phyloP scores from a whole-genome alignment of 1,284 basidiomycete genomes.

The Malassezia restricta region DNA sequence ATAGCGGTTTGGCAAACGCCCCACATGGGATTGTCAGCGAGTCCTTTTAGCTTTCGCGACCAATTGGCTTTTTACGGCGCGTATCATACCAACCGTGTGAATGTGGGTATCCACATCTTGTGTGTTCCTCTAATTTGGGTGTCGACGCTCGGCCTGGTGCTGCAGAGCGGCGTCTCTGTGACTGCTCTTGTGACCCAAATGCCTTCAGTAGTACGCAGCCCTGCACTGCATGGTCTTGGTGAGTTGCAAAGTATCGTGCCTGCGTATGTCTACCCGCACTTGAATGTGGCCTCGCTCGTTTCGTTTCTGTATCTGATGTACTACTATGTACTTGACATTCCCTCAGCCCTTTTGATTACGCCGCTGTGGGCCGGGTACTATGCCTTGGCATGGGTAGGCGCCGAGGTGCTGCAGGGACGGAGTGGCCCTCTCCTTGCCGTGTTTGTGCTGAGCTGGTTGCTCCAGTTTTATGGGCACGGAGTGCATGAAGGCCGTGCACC shows the following conservation, averaged over 20 bases:
- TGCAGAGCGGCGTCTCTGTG: not conserved
- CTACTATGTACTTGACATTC: constrained; percentile 26
- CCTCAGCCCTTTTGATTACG: constrained; percentile 22
- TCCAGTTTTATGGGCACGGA: constrained; percentile 36
- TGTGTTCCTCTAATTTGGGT: constrained; percentile 35
- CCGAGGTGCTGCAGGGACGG: constrained; percentile 16
- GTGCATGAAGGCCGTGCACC: constrained; percentile 34
- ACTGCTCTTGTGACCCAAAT: not conserved
- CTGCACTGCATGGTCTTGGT: not conserved
- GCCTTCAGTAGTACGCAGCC: not conserved
- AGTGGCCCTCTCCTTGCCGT: constrained; percentile 17
- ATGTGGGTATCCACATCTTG: constrained; percentile 35
- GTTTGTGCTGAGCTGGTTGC: constrained; percentile 27
- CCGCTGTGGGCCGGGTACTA: constrained; percentile 23
- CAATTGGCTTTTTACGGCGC: constrained; percentile 39
- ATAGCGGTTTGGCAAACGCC: not conserved
- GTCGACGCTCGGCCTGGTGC: constrained; percentile 4
- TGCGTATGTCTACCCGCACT: not conserved
- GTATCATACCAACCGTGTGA: constrained; percentile 34
- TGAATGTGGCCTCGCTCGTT: constrained; percentile 3
- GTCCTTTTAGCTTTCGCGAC: constrained; percentile 25
- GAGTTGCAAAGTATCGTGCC: not conserved
- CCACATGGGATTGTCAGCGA: constrained; percentile 15
- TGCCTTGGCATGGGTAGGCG: constrained; percentile 17
- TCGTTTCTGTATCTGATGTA: constrained; percentile 23